Base-by-base conservation (phyloP, 139 green algal species). In the Micromonas pusilla region DNA sequence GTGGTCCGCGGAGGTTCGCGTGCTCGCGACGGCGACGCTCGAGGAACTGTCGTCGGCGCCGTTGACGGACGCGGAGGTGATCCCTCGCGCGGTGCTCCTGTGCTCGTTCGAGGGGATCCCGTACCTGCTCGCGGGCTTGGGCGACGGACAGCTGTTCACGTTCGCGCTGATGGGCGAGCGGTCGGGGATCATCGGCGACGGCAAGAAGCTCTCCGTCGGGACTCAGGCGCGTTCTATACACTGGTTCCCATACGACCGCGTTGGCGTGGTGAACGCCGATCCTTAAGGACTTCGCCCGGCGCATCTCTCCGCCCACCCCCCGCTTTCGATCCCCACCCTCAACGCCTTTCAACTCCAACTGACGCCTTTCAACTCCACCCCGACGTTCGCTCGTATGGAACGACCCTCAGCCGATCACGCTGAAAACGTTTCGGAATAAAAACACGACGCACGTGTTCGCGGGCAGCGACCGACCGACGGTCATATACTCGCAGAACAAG, bases 341-440 rank as follows among this genome's bases (percentile, higher is more conserved):
- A n/a, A n/a, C n/a, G n/a, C n/a, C n/a, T n/a, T n/a, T n/a, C n/a
- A n/a, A n/a, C n/a, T n/a, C n/a, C n/a, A n/a, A n/a, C n/a, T 33
- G 6, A 36, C 63, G 9, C 63, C 63, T 36, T 70, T 16, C 13
- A 9, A 6, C 6, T 36, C 63, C 6, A 33, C 63, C 63, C 67
- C 23, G 65, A 54, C 19, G 76, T 20, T 13, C 73, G 78, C 16
- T 62, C 70, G 19, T 98, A 25, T 83, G 87, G 60, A 84, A 97
- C 65, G 95, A 94, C 66, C 97, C 92, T 37, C 93, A 96, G 84
- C 93, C 95, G 38, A 91, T 98, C 78, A 87, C 85, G 38, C 85
- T 99, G 67, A 83, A 85, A 26, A 80, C 85, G 1, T 96, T 97
- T 78, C 54, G 72, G 6, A 81, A 70, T 23, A 82, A 86, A 19